These are phyloP conservation scores for Infundibulicybe gibba DNA, from an alignment of 768 basidiomycete species.

Conservation along the genomic window DNA sequence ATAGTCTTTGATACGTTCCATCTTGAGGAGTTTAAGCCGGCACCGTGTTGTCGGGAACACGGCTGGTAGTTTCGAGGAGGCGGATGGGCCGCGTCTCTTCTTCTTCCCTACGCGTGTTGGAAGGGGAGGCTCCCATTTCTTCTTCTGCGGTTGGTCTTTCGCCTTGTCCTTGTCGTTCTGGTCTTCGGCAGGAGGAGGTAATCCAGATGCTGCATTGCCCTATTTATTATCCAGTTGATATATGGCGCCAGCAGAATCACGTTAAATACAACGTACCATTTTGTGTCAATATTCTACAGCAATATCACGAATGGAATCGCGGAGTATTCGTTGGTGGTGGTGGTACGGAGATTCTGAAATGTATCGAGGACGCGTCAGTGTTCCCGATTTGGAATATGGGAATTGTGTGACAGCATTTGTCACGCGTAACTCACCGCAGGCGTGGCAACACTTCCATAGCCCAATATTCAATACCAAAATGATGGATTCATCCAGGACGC, in stretches of 20 bases:
- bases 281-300: not conserved
- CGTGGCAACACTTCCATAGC: conserved; percentile 24
- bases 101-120: conserved; percentile 97
- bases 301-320: not conserved
- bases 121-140: conserved; percentile 98
- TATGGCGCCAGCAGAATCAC: not conserved
- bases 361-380: conserved; percentile 49
- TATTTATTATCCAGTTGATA: conserved; percentile 27
- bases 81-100: conserved; percentile 90
- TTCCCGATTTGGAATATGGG: conserved; percentile 27
- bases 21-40: conserved; percentile 90
- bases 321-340: conserved; percentile 6
- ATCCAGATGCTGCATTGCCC: conserved; percentile 76
- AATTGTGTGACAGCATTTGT: conserved; percentile 16
- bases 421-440: conserved; percentile 13
- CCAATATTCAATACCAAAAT: conserved; percentile 7
- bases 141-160: conserved; percentile 59
- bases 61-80: conserved; percentile 87
- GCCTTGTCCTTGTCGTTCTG: conserved; percentile 37
- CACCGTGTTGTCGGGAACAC: conserved; percentile 95
- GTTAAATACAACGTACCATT: not conserved
- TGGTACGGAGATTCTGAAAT: conserved; percentile 8
- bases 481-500: conserved; percentile 45
- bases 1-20: conserved; percentile 98
- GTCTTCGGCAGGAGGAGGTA: conserved; percentile 32